Evolutionary conservation across 345 rosid species (phyloP).

Genomic region (Populus simonii): DNA sequence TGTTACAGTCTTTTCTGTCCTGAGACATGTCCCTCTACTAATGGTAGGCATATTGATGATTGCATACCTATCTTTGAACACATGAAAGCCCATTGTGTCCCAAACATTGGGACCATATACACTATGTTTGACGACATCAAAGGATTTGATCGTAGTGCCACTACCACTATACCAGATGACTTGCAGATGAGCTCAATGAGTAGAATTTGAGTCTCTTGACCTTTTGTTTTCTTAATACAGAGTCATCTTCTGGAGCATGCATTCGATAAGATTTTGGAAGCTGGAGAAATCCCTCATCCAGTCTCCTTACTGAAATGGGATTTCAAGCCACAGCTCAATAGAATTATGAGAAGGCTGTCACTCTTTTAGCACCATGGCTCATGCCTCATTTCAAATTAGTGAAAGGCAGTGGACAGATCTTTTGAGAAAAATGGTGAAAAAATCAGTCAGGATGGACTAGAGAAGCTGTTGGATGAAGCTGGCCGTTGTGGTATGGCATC

Average conservation of each 20-base stretch:
- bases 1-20: no score
- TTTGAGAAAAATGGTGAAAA: slow-evolving; percentile 40
- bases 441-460: slow-evolving; percentile 38
- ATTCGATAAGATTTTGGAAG: slow-evolving; percentile 66
- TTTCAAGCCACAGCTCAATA: slow-evolving; percentile 51
- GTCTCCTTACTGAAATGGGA: slow-evolving; percentile 59
- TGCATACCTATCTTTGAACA: slow-evolving; percentile 63
- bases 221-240: slow-evolving; percentile 42
- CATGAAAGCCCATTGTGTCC: slow-evolving; percentile 65
- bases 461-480: slow-evolving; percentile 47
- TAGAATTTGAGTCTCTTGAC: not conserved
- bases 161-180: slow-evolving; percentile 45
- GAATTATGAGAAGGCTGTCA: slow-evolving; percentile 56
- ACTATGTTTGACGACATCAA: slow-evolving; percentile 63
- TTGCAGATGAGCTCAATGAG: not conserved
- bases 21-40: slow-evolving; percentile 28
- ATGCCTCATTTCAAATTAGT: slow-evolving; percentile 73
- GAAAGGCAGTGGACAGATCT: slow-evolving; percentile 69
- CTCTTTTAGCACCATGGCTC: slow-evolving; percentile 55
- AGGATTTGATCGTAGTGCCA: slow-evolving; percentile 19
- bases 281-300: slow-evolving; percentile 74
- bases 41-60: slow-evolving; percentile 67
- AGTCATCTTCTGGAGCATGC: slow-evolving; percentile 80
- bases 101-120: slow-evolving; percentile 84
- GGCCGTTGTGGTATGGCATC: slow-evolving; percentile 38